A percentile compares a stretch with the other conserved stretches of the same genome.
Evolutionary conservation across 1,284 basidiomycete genomes (phyloP).

Genomic region (Peniophora sp.): DNA sequence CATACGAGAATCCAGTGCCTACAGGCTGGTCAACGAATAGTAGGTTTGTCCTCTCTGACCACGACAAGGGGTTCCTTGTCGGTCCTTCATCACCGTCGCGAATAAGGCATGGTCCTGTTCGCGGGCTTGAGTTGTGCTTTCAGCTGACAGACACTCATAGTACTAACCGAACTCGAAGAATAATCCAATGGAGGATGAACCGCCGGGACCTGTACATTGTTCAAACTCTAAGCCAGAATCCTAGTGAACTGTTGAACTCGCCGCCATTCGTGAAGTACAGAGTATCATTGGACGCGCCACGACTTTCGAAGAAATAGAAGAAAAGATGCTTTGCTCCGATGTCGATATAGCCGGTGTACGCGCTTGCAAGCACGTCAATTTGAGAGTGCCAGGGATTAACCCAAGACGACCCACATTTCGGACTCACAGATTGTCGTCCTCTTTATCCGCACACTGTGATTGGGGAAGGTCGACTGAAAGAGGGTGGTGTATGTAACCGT

Average conservation of each 20-base stretch:
- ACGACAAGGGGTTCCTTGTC: background rate
- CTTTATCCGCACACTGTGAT: too few species aligned
- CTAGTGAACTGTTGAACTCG: background rate
- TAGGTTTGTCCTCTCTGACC: background rate
- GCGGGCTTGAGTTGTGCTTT: background rate
- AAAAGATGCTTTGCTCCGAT: slow-evolving; percentile 67
- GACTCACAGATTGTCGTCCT: too few species aligned
- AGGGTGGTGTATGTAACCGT: too few species aligned
- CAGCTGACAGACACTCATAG: background rate
- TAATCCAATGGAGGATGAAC: background rate
- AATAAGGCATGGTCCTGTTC: background rate
- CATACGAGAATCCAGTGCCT: background rate
- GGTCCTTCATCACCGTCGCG: background rate
- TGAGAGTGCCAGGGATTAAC: too few species aligned
- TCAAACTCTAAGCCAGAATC: background rate
- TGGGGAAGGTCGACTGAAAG: too few species aligned
- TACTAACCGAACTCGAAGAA: background rate
- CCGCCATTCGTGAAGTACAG: slow-evolving; percentile 19
- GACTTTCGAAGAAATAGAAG: slow-evolving; percentile 72
- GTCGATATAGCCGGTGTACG: slow-evolving; percentile 57
- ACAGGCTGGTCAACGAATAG: background rate
- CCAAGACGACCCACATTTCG: too few species aligned
- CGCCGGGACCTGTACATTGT: background rate
- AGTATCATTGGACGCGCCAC: slow-evolving; percentile 29
- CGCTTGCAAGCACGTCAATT: slow-evolving; percentile 13